These are phyloP conservation scores for Aristolochia fimbriata DNA, from an alignment of 164 flowering plant genomes.

Conservation along the genomic window DNA sequence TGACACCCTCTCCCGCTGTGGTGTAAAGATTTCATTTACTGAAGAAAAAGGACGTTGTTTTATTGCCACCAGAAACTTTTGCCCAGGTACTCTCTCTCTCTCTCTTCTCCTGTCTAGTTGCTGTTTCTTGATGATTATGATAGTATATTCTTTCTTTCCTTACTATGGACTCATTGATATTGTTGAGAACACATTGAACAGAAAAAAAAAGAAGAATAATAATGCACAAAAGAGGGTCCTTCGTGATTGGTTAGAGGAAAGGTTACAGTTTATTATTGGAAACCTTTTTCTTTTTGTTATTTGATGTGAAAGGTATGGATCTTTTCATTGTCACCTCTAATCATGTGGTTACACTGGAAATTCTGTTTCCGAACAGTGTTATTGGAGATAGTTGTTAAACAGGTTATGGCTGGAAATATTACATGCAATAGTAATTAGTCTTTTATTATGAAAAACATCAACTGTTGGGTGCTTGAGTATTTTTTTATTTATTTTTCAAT, in stretches of 20 bases:
- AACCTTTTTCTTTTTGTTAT: too few species aligned
- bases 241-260: too few species aligned
- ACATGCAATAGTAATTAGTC: neutral
- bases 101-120: neutral
- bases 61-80: constrained; percentile 50
- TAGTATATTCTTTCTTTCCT: neutral
- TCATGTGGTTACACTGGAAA: too few species aligned
- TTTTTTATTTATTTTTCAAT: neutral
- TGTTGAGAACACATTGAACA: neutral
- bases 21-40: constrained; percentile 30
- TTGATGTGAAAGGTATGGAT: too few species aligned
- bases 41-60: constrained; percentile 82
- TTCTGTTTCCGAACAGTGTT: too few species aligned
- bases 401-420: neutral
- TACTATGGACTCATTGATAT: neutral
- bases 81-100: constrained; percentile 45
- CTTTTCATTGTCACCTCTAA: too few species aligned
- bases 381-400: too few species aligned
- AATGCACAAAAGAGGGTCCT: neutral
- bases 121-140: neutral
- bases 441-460: neutral
- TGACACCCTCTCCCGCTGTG: constrained; percentile 29
- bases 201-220: too few species aligned
- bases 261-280: too few species aligned
- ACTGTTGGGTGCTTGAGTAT: neutral